A percentile compares a stretch with the other conserved stretches of the same genome.
phyloP scores from a whole-genome alignment of 169 alveolate genomes.

The Eimeria sp. region DNA sequence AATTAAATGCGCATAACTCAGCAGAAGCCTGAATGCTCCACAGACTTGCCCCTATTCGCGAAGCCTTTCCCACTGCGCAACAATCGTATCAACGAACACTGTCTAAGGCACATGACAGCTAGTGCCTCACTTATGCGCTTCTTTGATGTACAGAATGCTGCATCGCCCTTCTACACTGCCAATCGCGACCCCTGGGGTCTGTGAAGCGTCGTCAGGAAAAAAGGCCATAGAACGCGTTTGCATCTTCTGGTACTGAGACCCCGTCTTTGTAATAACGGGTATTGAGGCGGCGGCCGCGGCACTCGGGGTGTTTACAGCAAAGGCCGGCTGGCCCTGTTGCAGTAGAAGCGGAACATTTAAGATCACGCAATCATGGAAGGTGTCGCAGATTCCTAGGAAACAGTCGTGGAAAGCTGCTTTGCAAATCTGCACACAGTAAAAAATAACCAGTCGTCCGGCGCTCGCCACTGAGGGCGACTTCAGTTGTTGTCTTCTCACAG shows the following conservation, averaged over 20 bases:
- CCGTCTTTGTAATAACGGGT: constrained; percentile 37
- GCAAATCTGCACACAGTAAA: constrained; percentile 58
- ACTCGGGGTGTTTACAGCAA: constrained; percentile 61
- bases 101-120: background rate
- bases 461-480: background rate
- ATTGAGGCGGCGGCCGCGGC: constrained; percentile 60
- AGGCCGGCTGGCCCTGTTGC: constrained; percentile 72
- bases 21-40: background rate
- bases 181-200: constrained; percentile 73
- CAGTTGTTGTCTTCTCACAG: background rate
- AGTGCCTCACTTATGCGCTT: constrained; percentile 44
- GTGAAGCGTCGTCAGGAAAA: constrained; percentile 71
- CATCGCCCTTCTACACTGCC: constrained; percentile 81
- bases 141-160: constrained; percentile 70
- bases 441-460: background rate
- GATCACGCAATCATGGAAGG: constrained; percentile 62
- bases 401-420: constrained; percentile 74
- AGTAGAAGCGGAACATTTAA: constrained; percentile 46
- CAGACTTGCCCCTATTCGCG: background rate
- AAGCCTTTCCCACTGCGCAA: background rate
- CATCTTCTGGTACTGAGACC: constrained; percentile 72
- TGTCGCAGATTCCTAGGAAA: constrained; percentile 75
- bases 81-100: background rate
- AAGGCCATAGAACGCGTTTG: constrained; percentile 77
- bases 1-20: background rate